Base-by-base conservation (phyloP, 2,329 filamentous ascomycete species). In the Trichoderma sp. region DNA sequence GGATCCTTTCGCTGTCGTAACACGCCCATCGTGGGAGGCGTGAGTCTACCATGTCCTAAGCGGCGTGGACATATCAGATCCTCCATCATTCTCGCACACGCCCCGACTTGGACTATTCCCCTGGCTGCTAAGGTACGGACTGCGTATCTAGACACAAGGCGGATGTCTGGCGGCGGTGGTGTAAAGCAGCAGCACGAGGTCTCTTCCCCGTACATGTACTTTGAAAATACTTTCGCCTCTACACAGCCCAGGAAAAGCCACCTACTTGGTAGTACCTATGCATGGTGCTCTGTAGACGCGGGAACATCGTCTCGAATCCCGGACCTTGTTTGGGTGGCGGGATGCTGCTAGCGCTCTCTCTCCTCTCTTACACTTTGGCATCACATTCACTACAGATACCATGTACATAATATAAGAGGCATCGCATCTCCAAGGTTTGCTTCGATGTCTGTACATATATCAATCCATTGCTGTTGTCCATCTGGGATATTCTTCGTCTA, bases 321-420 rank as follows among this genome's bases (percentile, higher is more conserved):
- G 22, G 50, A 39, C 63, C 50, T n/a, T 52, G 32, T 50, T 15
- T 13, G 10, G 19, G 19, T 35, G 2, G 19, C 45, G 37, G 37
- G 57, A 42, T 32, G 57, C 48, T 39, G 17, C 59, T 53, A 63
- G 45, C 29, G 45, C 53, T n/a, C n/a, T 52, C 13, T 34, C 63
- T 52, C 58, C 13, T 34, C 63, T 52, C 58, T 35, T 17, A n/a
- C 52, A n/a, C 19, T n/a, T 39, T 45, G n/a, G 7, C 57, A 29
- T 39, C 19, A 27, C 42, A 48, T 10, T 32, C 27, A 17, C 2
- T 52, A 37, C 15, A 45, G 27, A 19, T 60, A 57, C 37, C 37
- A 22, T n/a, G 54, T 27, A 59, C 42, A 29, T 39, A 35, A 19
- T 63, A 63, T 53, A 48, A 54, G 52, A 66, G 45, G 67, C 67